These are phyloP conservation scores for Pichia cactophila DNA, from an alignment of 1,139 yeast genomes.

Conservation along the genomic window DNA sequence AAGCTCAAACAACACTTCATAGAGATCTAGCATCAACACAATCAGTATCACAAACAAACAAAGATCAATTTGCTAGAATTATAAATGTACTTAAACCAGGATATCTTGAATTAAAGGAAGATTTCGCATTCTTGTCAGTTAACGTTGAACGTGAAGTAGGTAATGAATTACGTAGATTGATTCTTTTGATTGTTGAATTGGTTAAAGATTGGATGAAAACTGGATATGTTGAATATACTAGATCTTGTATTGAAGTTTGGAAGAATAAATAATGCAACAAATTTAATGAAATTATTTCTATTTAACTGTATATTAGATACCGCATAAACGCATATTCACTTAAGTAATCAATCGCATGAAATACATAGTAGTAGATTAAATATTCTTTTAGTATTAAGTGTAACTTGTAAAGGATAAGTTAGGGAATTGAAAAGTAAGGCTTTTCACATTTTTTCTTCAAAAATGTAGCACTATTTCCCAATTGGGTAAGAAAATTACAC, in stretches of 20 bases:
- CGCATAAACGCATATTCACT: too few relatives aligned
- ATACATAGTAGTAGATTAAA: too few relatives aligned
- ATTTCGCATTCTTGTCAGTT: slow-evolving; percentile 24
- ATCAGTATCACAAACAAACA: background rate
- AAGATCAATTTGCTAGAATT: background rate
- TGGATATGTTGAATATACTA: slow-evolving; percentile 20
- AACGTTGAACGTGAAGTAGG: slow-evolving; percentile 25
- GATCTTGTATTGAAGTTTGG: slow-evolving; percentile 23
- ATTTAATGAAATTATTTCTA: too few relatives aligned
- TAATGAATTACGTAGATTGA: slow-evolving; percentile 16
- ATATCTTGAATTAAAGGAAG: slow-evolving; percentile 15
- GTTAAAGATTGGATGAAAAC: slow-evolving; percentile 20
- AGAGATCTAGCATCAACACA: too few relatives aligned
- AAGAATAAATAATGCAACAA: background rate
- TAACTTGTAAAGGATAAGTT: too few relatives aligned
- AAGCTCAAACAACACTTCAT: background rate
- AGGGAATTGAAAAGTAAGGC: too few relatives aligned
- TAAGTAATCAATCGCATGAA: too few relatives aligned
- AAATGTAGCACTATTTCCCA: too few relatives aligned
- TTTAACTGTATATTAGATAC: too few relatives aligned
- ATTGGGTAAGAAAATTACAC: too few relatives aligned
- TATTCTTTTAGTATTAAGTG: too few relatives aligned
- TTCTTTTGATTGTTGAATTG: slow-evolving; percentile 1
- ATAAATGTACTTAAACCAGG: background rate
- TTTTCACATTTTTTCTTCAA: too few relatives aligned